phyloP scores from a whole-genome alignment of 148 eudicot species.

The Persicaria tinctoria region DNA sequence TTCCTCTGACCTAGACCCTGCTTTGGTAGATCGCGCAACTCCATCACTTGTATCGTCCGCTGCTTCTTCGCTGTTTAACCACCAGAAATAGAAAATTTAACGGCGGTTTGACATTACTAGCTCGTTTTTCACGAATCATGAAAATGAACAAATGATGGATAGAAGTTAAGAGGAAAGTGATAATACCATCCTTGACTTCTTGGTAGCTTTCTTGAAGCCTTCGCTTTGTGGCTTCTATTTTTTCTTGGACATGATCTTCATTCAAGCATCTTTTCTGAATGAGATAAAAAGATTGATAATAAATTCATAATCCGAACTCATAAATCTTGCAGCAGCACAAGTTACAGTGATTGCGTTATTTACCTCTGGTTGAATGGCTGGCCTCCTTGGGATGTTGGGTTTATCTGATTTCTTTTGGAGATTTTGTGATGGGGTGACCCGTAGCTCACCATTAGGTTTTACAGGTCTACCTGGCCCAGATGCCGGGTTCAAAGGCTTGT shows the following conservation, averaged over 20 bases:
- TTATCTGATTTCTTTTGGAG: conserved; percentile 45
- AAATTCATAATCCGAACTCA: neutral
- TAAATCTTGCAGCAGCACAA: neutral
- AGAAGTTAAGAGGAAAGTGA: neutral
- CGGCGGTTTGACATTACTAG: neutral
- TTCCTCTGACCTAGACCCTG: conserved; percentile 43
- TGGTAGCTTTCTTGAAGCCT: conserved; percentile 91
- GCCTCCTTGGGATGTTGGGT: conserved; percentile 38
- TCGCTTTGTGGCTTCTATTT: conserved; percentile 77
- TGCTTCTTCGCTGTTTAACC: conserved; percentile 73
- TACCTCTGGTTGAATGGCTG: conserved; percentile 49
- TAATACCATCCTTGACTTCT: conserved; percentile 70
- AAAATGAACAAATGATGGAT: neutral
- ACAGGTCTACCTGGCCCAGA: conserved; percentile 56
- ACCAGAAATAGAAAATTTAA: neutral
- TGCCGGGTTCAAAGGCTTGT: conserved; percentile 31
- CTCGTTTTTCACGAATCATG: neutral
- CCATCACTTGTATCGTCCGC: conserved; percentile 84
- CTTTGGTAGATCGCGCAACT: conserved; percentile 79
- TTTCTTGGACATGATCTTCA: conserved; percentile 38
- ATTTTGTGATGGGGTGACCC: conserved; percentile 29
- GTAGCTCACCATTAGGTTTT: conserved; percentile 30
- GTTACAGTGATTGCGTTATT: neutral
- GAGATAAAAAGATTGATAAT: neutral
- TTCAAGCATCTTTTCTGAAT: conserved; percentile 32